Evolutionary conservation across 2,329 filamentous ascomycete species (phyloP).

Genomic region (Cercospora sesami): DNA sequence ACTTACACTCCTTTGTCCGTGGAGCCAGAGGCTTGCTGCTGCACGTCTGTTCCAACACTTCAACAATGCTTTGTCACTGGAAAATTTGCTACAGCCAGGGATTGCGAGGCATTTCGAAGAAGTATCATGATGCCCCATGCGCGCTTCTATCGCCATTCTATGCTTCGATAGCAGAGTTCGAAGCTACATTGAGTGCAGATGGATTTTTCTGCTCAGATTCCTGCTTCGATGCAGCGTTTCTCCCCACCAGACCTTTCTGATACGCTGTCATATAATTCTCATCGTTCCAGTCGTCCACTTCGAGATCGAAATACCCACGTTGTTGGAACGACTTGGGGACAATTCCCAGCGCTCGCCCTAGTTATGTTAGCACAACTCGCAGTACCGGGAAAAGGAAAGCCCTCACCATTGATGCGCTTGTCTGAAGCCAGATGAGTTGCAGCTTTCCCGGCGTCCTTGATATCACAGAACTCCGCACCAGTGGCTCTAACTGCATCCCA

Average conservation of each 20-base stretch:
- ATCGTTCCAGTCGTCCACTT: conserved; percentile 18
- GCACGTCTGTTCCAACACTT: neutral
- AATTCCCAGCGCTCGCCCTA: conserved; percentile 30
- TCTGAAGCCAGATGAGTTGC: conserved; percentile 31
- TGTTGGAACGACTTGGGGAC: conserved; percentile 20
- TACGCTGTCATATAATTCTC: conserved; percentile 10
- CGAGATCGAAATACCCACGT: conserved; percentile 15
- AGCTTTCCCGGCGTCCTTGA: conserved; percentile 30
- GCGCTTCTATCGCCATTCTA: neutral
- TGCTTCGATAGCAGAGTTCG: neutral
- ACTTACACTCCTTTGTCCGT: neutral
- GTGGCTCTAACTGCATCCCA: conserved; percentile 18
- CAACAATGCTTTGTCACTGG: neutral
- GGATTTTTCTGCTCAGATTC: neutral
- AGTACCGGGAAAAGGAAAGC: neutral
- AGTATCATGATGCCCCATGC: neutral
- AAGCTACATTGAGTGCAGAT: neutral
- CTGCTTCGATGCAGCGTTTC: neutral
- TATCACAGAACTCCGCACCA: conserved; percentile 27
- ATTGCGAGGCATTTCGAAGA: neutral
- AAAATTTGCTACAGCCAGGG: neutral
- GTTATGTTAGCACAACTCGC: neutral
- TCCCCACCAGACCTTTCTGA: neutral
- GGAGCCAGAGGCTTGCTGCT: neutral
- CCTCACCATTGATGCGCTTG: conserved; percentile 28